Evolutionary conservation across 768 basidiomycete species (phyloP).

Genomic region (Lactifluus hygrophoroides): DNA sequence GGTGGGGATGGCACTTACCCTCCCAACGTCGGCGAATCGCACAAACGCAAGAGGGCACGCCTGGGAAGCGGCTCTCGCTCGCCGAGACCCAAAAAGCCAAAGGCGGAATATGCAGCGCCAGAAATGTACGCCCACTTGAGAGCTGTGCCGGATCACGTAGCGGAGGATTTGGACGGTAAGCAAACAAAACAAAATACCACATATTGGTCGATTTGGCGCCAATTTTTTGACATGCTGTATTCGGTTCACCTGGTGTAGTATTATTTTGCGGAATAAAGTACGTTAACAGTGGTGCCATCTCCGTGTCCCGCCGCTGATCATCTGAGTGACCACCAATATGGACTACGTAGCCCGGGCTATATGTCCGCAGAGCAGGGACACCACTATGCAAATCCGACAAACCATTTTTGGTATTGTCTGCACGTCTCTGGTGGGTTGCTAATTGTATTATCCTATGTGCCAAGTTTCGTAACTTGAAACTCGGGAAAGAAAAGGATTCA

Average conservation of each 20-base stretch:
- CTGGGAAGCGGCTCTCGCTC: neutral
- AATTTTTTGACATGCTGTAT: neutral
- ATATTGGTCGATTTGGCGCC: no score
- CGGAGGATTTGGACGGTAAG: constrained; percentile 52
- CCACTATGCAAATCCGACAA: constrained; percentile 72
- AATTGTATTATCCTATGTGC: neutral
- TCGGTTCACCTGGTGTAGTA: constrained; percentile 35
- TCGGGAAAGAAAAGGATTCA: constrained; percentile 42
- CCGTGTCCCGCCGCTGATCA: no score
- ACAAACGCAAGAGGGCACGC: neutral
- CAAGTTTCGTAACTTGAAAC: neutral
- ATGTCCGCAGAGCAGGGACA: constrained; percentile 63
- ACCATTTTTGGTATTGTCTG: constrained; percentile 77
- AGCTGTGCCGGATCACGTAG: constrained; percentile 44
- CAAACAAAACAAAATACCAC: neutral
- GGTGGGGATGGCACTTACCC: neutral
- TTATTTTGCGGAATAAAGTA: constrained; percentile 85
- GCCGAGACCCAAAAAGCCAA: constrained; percentile 24
- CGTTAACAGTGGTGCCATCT: constrained; percentile 15
- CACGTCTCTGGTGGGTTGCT: constrained; percentile 46
- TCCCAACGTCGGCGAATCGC: neutral
- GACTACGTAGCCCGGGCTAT: constrained; percentile 49
- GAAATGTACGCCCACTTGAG: constrained; percentile 45
- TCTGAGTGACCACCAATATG: no score
- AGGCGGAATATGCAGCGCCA: constrained; percentile 41